Percentiles rank a stretch among this genome's conserved stretches.
Evolutionary conservation across 768 basidiomycete genomes (phyloP).

Genomic region (Leccinum pellstonianum): DNA sequence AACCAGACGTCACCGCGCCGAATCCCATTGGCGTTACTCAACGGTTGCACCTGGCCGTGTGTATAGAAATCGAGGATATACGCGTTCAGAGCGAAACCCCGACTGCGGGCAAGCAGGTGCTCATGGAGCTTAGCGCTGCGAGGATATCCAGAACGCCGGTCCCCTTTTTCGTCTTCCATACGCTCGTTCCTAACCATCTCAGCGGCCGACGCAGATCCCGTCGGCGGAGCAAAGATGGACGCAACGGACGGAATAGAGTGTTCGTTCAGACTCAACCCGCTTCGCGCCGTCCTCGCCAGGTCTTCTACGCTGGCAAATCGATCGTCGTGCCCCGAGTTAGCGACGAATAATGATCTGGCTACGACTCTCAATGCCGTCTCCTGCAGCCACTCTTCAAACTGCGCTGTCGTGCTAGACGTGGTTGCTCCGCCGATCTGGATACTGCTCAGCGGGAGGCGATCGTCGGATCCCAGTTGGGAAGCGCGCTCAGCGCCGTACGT

Average conservation of each 20-base stretch:
- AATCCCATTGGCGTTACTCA: conserved; percentile 55
- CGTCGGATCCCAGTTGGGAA: conserved; percentile 41
- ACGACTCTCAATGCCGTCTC: conserved; percentile 37
- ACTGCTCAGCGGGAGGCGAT: conserved; percentile 49
- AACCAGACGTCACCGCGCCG: conserved; percentile 67
- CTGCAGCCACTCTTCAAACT: conserved; percentile 39
- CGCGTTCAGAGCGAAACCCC: conserved; percentile 50
- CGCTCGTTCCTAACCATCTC: not conserved
- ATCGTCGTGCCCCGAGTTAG: conserved; percentile 66
- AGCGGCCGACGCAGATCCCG: conserved; percentile 9
- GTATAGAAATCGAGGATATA: conserved; percentile 68
- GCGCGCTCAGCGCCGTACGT: conserved; percentile 45
- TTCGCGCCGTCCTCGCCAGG: conserved; percentile 48
- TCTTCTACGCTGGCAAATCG: conserved; percentile 50
- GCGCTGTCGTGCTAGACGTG: conserved; percentile 6
- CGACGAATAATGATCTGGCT: conserved; percentile 61
- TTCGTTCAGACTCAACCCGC: conserved; percentile 54
- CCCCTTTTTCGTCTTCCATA: not conserved
- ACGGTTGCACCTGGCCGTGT: conserved; percentile 55
- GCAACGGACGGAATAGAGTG: conserved; percentile 60
- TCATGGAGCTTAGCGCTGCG: not conserved
- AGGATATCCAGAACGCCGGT: not conserved
- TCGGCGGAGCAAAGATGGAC: conserved; percentile 29
- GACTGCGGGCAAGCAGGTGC: not conserved
- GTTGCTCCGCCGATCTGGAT: conserved; percentile 21